These are phyloP conservation scores for Mycena latifolia DNA, from an alignment of 768 basidiomycete genomes.

Conservation along the genomic window DNA sequence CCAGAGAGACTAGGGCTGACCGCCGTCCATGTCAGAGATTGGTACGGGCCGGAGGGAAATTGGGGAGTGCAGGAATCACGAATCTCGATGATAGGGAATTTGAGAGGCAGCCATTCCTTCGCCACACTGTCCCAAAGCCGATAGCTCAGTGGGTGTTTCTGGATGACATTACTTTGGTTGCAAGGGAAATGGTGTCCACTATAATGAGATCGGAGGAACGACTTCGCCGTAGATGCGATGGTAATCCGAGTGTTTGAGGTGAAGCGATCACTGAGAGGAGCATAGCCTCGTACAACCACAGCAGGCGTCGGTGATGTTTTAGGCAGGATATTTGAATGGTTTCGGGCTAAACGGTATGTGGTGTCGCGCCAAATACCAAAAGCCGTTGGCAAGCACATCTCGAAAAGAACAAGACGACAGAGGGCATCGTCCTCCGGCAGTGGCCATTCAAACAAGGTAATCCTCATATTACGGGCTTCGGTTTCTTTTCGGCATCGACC, in stretches of 20 bases:
- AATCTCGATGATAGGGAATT: conserved; percentile 23
- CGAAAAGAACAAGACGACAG: conserved; percentile 54
- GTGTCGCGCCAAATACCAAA: conserved; percentile 59
- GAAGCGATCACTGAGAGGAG: neutral
- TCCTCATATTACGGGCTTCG: conserved; percentile 38
- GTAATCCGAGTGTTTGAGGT: conserved; percentile 39
- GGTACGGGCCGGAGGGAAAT: conserved; percentile 48
- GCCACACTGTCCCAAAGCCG: conserved; percentile 7
- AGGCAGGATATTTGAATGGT: neutral
- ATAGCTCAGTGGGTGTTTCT: conserved; percentile 19
- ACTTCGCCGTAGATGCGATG: conserved; percentile 51
- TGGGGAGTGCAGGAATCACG: conserved; percentile 43
- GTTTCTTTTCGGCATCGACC: neutral
- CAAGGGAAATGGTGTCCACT: neutral
- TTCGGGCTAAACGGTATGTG: conserved; percentile 43
- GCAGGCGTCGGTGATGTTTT: conserved; percentile 3
- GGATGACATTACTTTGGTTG: neutral
- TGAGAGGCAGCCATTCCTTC: conserved; percentile 2
- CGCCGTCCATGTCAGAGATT: conserved; percentile 51
- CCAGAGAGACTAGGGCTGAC: no score
- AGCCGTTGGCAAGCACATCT: conserved; percentile 51
- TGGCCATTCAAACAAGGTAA: conserved; percentile 61
- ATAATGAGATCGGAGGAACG: conserved; percentile 34
- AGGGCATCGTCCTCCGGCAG: conserved; percentile 44
- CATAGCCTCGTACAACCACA: conserved; percentile 20